Evolutionary conservation across 805 yeast species (phyloP).

Genomic region (Candida orba): DNA sequence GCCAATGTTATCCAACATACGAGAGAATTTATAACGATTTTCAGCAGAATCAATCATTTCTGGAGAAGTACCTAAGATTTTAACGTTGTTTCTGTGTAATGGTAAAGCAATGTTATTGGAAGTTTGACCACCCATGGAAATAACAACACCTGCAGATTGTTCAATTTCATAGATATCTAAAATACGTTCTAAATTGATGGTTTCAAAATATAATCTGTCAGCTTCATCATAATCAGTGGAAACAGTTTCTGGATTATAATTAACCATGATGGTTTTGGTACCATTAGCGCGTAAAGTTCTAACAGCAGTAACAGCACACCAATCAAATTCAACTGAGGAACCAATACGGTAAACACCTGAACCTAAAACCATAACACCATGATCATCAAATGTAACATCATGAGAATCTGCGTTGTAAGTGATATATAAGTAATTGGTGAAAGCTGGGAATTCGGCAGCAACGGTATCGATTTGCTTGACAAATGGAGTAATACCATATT

Average conservation of each 20-base stretch:
- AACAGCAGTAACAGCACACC: constrained; percentile 98
- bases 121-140: constrained; percentile 98
- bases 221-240: constrained; percentile 99
- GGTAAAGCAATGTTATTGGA: constrained; percentile 94
- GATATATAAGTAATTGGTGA: constrained; percentile 87
- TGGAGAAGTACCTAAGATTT: constrained; percentile 94
- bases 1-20: constrained; percentile 93
- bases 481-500: constrained; percentile 80
- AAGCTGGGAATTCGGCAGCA: constrained; percentile 98
- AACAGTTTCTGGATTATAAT: constrained; percentile 97
- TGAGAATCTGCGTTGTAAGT: constrained; percentile 89
- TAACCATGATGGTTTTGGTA: constrained; percentile 89
- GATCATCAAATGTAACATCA: constrained; percentile 83
- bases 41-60: constrained; percentile 98
- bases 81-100: constrained; percentile 88
- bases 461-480: constrained; percentile 97
- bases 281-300: constrained; percentile 86
- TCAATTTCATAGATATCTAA: constrained; percentile 92
- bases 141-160: constrained; percentile 83
- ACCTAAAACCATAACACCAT: constrained; percentile 93
- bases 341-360: constrained; percentile 99
- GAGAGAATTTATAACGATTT: constrained; percentile 94
- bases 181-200: constrained; percentile 88
- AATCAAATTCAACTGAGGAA: constrained; percentile 96
- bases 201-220: constrained; percentile 93